Conservation (phyloP, 2,329 filamentous ascomycete species). For the Neoascochyta sp. region DNA sequence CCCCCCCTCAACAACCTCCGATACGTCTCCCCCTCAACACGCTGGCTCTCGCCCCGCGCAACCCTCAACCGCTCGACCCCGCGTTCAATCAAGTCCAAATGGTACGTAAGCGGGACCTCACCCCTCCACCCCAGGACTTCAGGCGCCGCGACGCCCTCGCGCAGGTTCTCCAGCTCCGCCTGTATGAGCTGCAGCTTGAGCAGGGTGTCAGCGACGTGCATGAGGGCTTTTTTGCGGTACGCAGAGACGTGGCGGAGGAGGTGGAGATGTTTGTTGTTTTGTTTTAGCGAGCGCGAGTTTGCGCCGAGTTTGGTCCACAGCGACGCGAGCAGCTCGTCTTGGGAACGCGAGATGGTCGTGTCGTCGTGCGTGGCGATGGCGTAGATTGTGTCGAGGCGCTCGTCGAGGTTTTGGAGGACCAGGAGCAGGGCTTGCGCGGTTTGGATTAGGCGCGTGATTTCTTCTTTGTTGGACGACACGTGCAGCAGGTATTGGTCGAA, state of each 20-base stretch:
- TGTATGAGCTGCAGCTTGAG: slow-evolving; percentile 72
- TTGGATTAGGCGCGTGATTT: slow-evolving; percentile 63
- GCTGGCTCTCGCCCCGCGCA: slow-evolving; percentile 58
- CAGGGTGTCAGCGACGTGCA: slow-evolving; percentile 66
- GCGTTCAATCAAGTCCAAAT: slow-evolving; percentile 70
- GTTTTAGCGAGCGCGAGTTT: slow-evolving; percentile 58
- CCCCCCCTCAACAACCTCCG: slow-evolving; percentile 16
- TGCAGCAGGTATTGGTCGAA: slow-evolving; percentile 73
- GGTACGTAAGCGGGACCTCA: slow-evolving; percentile 64
- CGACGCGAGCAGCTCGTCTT: slow-evolving; percentile 63
- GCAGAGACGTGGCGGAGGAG: slow-evolving; percentile 63
- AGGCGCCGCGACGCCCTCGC: slow-evolving; percentile 66
- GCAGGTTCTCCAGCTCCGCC: slow-evolving; percentile 65
- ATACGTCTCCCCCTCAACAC: slow-evolving; percentile 54
- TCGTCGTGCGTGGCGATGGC: slow-evolving; percentile 64
- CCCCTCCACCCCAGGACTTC: slow-evolving; percentile 54
- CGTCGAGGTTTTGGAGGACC: slow-evolving; percentile 65
- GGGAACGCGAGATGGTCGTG: slow-evolving; percentile 54
- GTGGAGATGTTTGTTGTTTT: slow-evolving; percentile 60
- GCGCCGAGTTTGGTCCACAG: slow-evolving; percentile 74
- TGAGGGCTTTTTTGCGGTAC: slow-evolving; percentile 63
- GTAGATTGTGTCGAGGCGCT: slow-evolving; percentile 65
- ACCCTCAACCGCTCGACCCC: slow-evolving; percentile 69
- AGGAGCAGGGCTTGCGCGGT: slow-evolving; percentile 66
- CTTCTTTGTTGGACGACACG: slow-evolving; percentile 64